Conservation (phyloP, 2,329 filamentous ascomycete genomes). For the Lachnum nothofagi region DNA sequence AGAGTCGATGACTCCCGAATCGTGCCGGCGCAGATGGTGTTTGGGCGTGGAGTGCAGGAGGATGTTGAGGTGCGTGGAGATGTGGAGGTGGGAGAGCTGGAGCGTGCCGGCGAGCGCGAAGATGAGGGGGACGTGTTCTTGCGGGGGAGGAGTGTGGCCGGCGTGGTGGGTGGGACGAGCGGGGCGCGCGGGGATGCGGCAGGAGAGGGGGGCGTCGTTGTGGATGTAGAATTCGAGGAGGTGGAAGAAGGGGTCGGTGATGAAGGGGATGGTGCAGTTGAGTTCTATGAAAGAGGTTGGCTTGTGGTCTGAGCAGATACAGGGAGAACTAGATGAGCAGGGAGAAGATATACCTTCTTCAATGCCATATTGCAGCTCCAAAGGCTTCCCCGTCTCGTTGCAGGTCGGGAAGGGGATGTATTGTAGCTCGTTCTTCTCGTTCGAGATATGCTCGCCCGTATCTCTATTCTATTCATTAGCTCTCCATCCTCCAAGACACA, state of each 20-base stretch:
- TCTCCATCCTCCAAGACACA: neutral
- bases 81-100: slow-evolving; percentile 82
- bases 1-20: slow-evolving; percentile 77
- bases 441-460: slow-evolving; percentile 83
- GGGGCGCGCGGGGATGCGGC: slow-evolving; percentile 79
- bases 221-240: slow-evolving; percentile 96
- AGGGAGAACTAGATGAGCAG: neutral
- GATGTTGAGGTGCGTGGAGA: slow-evolving; percentile 85
- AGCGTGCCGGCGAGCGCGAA: slow-evolving; percentile 86
- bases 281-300: slow-evolving; percentile 49
- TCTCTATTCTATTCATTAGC: slow-evolving; percentile 50
- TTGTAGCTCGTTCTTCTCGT: slow-evolving; percentile 74
- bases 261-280: slow-evolving; percentile 76
- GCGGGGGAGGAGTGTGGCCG: slow-evolving; percentile 33
- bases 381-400: slow-evolving; percentile 76
- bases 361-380: slow-evolving; percentile 81
- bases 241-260: slow-evolving; percentile 78
- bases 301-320: neutral
- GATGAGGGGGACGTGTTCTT: slow-evolving; percentile 74
- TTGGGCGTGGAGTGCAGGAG: slow-evolving; percentile 65
- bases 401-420: slow-evolving; percentile 89
- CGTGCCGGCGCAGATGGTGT: slow-evolving; percentile 57
- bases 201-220: slow-evolving; percentile 87
- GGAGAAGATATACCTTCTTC: slow-evolving; percentile 41
- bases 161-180: slow-evolving; percentile 40